Evolutionary conservation across 140 eudicot genomes (phyloP).

Genomic region (Oenanthe javanica): DNA sequence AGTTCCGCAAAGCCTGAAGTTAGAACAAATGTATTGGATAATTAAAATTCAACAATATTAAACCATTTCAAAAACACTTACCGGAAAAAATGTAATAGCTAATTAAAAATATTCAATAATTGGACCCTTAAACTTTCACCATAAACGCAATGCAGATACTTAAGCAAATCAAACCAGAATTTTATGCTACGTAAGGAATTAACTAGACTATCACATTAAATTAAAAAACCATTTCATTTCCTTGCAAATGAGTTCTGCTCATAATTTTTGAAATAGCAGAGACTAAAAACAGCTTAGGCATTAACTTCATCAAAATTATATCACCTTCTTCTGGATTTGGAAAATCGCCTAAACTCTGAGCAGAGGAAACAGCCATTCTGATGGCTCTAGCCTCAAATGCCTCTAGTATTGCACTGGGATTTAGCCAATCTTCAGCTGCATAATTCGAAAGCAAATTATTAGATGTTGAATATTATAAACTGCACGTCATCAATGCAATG

Average conservation of each 20-base stretch:
- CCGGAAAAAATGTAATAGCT: too few relatives aligned
- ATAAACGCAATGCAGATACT: neutral
- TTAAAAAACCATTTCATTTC: neutral
- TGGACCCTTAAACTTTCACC: neutral
- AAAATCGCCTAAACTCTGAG: conserved; percentile 51
- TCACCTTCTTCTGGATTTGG: conserved; percentile 84
- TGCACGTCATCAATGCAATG: neutral
- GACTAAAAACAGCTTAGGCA: neutral
- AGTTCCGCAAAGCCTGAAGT: conserved; percentile 81
- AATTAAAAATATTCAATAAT: neutral
- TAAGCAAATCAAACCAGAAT: neutral
- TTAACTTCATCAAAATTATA: neutral
- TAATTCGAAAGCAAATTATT: neutral
- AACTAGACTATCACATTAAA: neutral
- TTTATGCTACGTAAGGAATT: neutral
- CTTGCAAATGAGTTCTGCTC: neutral
- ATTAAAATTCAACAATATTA: neutral
- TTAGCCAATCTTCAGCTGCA: conserved; percentile 92
- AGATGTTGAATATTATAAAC: neutral
- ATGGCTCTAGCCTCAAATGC: conserved; percentile 89
- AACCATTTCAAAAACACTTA: too few relatives aligned
- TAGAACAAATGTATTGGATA: neutral
- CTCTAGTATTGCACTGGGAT: conserved; percentile 58
- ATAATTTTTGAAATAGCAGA: neutral
- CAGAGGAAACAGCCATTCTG: conserved; percentile 72